A percentile compares a stretch with the other conserved stretches of the same genome.
Evolutionary conservation across 2,329 filamentous ascomycete species (phyloP).

Genomic region (Hypoxylon sp.): DNA sequence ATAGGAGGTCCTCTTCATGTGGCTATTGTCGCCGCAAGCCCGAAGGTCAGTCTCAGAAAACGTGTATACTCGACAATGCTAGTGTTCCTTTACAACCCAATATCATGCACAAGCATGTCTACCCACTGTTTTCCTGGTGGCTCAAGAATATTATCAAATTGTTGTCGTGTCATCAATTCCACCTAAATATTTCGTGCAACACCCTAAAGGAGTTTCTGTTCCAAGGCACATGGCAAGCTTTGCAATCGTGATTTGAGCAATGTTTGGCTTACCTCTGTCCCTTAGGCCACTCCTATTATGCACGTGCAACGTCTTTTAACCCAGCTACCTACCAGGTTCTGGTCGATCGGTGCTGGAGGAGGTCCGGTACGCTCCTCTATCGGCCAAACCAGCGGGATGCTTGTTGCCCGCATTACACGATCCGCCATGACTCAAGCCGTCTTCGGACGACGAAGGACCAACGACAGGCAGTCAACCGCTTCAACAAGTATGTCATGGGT

Average conservation of each 20-base stretch:
- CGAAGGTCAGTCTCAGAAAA: slow-evolving; percentile 60
- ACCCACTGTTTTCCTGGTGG: slow-evolving; percentile 17
- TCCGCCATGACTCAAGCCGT: slow-evolving; percentile 71
- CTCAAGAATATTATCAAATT: slow-evolving; percentile 27
- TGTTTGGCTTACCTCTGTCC: slow-evolving; percentile 40
- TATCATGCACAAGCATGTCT: slow-evolving; percentile 13
- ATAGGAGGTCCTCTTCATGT: slow-evolving; percentile 61
- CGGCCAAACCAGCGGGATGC: slow-evolving; percentile 79
- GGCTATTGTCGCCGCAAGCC: slow-evolving; percentile 61
- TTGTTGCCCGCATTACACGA: slow-evolving; percentile 92
- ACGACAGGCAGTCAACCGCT: slow-evolving; percentile 77
- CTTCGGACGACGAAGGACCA: slow-evolving; percentile 77
- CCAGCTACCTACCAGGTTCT: slow-evolving; percentile 75
- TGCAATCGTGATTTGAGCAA: slow-evolving; percentile 38
- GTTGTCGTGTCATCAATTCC: slow-evolving; percentile 27
- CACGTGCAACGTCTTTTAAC: slow-evolving; percentile 66
- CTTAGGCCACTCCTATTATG: slow-evolving; percentile 78
- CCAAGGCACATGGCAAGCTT: slow-evolving; percentile 33
- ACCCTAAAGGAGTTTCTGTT: slow-evolving; percentile 25
- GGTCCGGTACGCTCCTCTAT: slow-evolving; percentile 76
- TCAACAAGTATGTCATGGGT: slow-evolving; percentile 76
- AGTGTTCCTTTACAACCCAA: slow-evolving; percentile 18
- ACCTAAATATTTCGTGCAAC: slow-evolving; percentile 27
- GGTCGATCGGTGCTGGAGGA: slow-evolving; percentile 79
- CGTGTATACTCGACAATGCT: slow-evolving; percentile 45